Conservation (phyloP, 306 rosid species). For the Cucurbita moschata region DNA sequence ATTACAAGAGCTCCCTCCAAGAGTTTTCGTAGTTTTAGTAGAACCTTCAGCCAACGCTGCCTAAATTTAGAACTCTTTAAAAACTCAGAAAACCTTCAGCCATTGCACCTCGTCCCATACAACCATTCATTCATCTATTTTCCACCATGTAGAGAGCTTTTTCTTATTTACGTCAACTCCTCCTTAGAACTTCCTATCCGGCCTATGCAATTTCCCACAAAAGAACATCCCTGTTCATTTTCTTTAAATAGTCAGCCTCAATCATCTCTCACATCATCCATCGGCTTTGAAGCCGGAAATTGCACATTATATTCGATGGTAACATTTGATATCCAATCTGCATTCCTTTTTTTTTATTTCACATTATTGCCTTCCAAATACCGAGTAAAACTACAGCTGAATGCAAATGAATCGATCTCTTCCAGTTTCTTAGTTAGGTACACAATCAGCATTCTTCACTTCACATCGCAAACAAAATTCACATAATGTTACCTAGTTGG, state of each 20-base stretch:
- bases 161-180: background rate
- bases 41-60: constrained; percentile 2
- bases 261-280: background rate
- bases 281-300: background rate
- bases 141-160: background rate
- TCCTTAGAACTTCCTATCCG: background rate
- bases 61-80: background rate
- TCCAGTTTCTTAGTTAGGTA: background rate
- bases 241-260: background rate
- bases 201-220: background rate
- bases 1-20: constrained; percentile 22
- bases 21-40: background rate
- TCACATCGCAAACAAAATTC: background rate
- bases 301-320: background rate
- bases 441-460: background rate
- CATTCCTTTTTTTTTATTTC: background rate
- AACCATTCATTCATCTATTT: background rate
- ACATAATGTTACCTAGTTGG: background rate
- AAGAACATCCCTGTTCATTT: background rate
- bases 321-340: background rate
- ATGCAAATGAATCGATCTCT: background rate
- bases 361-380: background rate
- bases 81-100: background rate
- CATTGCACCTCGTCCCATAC: background rate
- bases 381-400: background rate